Base-by-base conservation (phyloP, 257 asterid genomes). In the Rubia yunnanensis region DNA sequence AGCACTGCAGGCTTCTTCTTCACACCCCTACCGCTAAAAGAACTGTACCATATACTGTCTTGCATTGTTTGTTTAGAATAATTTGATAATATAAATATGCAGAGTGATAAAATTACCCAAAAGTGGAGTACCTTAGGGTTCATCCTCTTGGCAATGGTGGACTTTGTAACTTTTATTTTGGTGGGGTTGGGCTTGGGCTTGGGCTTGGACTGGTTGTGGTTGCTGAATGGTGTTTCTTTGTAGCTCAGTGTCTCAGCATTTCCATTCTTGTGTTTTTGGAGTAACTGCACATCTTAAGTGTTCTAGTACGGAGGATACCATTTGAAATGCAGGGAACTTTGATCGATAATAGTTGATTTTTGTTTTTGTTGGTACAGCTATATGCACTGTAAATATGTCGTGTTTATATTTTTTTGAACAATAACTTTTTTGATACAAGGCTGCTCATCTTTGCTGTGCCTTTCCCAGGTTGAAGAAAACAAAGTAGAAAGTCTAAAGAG, bases 401-500 rank as follows among this genome's bases (percentile, higher is more conserved):
- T 44, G 52, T 44, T 8, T 44, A 20, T 49, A 17, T 60, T 71
- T 36, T 53, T 52, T 66, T 69, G 69, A 46, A 15, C 30, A 66
- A 31, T 39, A 49, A 38, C 3, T 20, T 5, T n/a, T 61, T 5
- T 50, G 31, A 30, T 63, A 36, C 20, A 46, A 41, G 9, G 48
- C 65, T 20, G 63, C 28, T 5, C 30, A 27, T 38, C 35, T 67
- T 62, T 68, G 34, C 69, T 71, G 68, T 26, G 44, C 48, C 68
- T 28, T 78, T 61, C 57, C 27, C 76, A 91, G 99, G 94, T 87
- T 70, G 99, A 91, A 81, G 99, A 91, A 85, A 94, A 81, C 71
- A 91, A 85, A 81, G 96, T 90, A 55, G 99, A 94, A 71, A 94
- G 95, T 83, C 77, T 91, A 66, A 91, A 84, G 82, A 83, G 81